A percentile compares a stretch with the other conserved stretches of the same genome.
phyloP scores from a whole-genome alignment of 2,329 filamentous ascomycete genomes.

The Talaromyces funiculosus region DNA sequence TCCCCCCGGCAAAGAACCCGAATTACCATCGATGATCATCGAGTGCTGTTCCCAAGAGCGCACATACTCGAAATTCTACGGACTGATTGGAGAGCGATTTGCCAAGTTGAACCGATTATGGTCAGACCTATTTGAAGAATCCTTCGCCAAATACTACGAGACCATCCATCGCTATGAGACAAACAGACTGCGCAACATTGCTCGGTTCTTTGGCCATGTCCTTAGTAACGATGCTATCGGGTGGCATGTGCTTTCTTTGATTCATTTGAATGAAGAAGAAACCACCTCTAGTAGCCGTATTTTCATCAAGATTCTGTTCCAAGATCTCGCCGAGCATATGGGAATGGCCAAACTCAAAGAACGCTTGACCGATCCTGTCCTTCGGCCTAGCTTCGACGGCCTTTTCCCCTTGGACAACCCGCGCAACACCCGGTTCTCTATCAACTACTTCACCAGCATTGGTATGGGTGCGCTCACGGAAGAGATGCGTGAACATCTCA shows the following conservation, averaged over 20 bases:
- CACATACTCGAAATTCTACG: conserved; percentile 97
- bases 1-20: conserved; percentile 77
- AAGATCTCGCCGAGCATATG: conserved; percentile 81
- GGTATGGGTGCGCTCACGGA: conserved; percentile 93
- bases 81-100: conserved; percentile 87
- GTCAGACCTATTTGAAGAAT: conserved; percentile 85
- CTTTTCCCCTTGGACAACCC: conserved; percentile 87
- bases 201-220: conserved; percentile 88
- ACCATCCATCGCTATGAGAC: conserved; percentile 97
- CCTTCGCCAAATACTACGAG: conserved; percentile 90
- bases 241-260: conserved; percentile 79
- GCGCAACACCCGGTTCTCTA: conserved; percentile 88
- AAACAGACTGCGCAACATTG: conserved; percentile 89
- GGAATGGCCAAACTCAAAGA: conserved; percentile 75
- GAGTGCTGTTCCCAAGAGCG: conserved; percentile 96
- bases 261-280: conserved; percentile 93
- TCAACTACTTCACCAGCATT: conserved; percentile 99
- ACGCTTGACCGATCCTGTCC: conserved; percentile 69
- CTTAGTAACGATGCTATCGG: conserved; percentile 81
- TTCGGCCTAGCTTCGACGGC: conserved; percentile 73
- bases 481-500: conserved; percentile 84
- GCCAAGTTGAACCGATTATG: conserved; percentile 93
- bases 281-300: conserved; percentile 95
- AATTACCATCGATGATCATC: conserved; percentile 93
- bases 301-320: conserved; percentile 96